Conservation (phyloP, 176 grass and related monocot species). For the Musa schizocarpa region DNA sequence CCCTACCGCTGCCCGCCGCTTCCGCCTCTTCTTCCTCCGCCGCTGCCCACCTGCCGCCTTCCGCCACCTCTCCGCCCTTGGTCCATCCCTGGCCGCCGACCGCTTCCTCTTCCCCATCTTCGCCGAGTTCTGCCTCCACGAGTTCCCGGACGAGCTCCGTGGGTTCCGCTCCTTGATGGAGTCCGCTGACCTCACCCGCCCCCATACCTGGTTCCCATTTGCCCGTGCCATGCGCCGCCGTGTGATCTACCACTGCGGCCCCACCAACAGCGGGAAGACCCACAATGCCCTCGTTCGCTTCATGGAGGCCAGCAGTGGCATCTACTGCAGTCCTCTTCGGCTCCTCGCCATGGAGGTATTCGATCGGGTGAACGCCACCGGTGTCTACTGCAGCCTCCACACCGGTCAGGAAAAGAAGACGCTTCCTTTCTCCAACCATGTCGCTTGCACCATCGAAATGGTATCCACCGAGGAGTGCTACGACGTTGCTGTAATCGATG, state of each 20-base stretch:
- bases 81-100: constrained; percentile 29
- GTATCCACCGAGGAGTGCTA: constrained; percentile 63
- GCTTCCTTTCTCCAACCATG: constrained; percentile 75
- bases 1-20: constrained; percentile 33
- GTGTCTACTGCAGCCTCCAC: constrained; percentile 83
- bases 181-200: constrained; percentile 64
- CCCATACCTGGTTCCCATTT: constrained; percentile 89
- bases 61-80: constrained; percentile 30
- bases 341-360: constrained; percentile 99
- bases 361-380: constrained; percentile 68
- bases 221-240: constrained; percentile 81
- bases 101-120: constrained; percentile 69
- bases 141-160: constrained; percentile 47
- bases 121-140: constrained; percentile 48
- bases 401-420: constrained; percentile 83
- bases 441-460: constrained; percentile 81
- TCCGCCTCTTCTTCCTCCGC: constrained; percentile 52
- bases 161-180: constrained; percentile 41
- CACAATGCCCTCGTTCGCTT: constrained; percentile 79
- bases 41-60: constrained; percentile 30
- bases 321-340: constrained; percentile 91
- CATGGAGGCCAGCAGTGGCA: constrained; percentile 42
- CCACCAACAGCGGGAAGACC: constrained; percentile 96
- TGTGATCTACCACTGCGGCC: constrained; percentile 81
- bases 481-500: constrained; percentile 81